These are phyloP conservation scores for Crithidia sp. DNA, from an alignment of 208 protist species.

Conservation along the genomic window DNA sequence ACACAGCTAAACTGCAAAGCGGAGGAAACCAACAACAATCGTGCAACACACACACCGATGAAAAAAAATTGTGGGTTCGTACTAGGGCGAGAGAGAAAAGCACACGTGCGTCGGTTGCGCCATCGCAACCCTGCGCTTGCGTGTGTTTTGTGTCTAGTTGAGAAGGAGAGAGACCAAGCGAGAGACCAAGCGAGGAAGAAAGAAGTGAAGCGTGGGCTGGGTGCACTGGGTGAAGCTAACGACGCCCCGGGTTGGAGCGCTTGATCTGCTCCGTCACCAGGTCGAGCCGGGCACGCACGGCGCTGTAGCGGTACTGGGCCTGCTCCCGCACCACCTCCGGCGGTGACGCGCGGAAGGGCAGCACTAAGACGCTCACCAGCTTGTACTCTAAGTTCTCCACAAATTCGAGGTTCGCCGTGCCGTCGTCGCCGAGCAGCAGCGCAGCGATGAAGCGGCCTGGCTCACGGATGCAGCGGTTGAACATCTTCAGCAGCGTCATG, in stretches of 20 bases:
- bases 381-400: slow-evolving; percentile 96
- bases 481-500: slow-evolving; percentile 92
- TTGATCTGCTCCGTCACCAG: slow-evolving; percentile 92
- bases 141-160: neutral
- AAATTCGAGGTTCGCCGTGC: slow-evolving; percentile 91
- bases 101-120: too few species aligned
- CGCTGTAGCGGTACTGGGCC: slow-evolving; percentile 93
- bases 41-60: too few species aligned
- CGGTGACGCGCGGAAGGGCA: slow-evolving; percentile 88
- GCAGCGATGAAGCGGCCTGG: slow-evolving; percentile 88
- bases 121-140: too few species aligned
- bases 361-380: slow-evolving; percentile 91
- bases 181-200: too few species aligned
- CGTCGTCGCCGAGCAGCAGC: slow-evolving; percentile 84
- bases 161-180: neutral
- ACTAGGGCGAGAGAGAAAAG: too few species aligned
- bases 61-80: too few species aligned
- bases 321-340: slow-evolving; percentile 91
- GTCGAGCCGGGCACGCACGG: slow-evolving; percentile 82
- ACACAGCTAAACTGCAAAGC: neutral
- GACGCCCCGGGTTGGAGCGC: slow-evolving; percentile 59
- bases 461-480: slow-evolving; percentile 93
- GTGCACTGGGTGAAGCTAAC: slow-evolving; percentile 11
- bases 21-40: neutral
- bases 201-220: neutral